Evolutionary conservation across 331 rosid species (phyloP), one percentile per base, ranked within the genome.

Genomic region (Cydonia oblonga): DNA sequence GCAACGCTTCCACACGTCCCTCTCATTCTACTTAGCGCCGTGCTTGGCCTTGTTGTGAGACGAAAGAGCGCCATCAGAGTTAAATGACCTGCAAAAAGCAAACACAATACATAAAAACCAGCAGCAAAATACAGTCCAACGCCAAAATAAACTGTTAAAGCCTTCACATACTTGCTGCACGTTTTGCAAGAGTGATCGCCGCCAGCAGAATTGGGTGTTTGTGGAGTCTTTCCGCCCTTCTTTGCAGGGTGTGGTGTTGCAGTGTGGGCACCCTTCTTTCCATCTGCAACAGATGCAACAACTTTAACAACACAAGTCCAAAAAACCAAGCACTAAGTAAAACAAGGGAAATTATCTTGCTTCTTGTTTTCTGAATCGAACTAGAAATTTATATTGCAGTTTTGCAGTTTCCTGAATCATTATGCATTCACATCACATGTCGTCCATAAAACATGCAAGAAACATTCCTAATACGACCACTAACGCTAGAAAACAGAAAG

Each of bases 31-130:
- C 67, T 38, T 59, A 4, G 49, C 81, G 26, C 74, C 81, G 60
- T 91, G 98, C 81, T 93, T 93, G 2, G 97, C 98, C 84, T 93
- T 91, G 6, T 57, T 78, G 79, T 93, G 98, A 14, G 96, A 92
- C 71, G 80, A 85, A 12, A 91, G 83, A 7, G 90, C 98, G 22
- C 25, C 68, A 15, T 85, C 97, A 4, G 92, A 78, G 59, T 57
- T 76, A 62, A 93, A 93, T 29, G 80, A 0, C 91, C 98, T 92
- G 63, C 1, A 32, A 3, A 7, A 8, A 16, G 8, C 4, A 38
- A 38, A 13, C 8, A 16, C 18, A 10, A 1, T 13, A 54, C 30
- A 24, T 12, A 4, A 25, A 42, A 11, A 28, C 29, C 28, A 9
- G 20, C 11, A 10, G 4, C n/a, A 26, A 3, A 54, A n/a, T 1